Percentiles rank a stretch among this genome's conserved stretches.
phyloP scores from a whole-genome alignment of 139 green algal genomes.

The Volvox africanus region DNA sequence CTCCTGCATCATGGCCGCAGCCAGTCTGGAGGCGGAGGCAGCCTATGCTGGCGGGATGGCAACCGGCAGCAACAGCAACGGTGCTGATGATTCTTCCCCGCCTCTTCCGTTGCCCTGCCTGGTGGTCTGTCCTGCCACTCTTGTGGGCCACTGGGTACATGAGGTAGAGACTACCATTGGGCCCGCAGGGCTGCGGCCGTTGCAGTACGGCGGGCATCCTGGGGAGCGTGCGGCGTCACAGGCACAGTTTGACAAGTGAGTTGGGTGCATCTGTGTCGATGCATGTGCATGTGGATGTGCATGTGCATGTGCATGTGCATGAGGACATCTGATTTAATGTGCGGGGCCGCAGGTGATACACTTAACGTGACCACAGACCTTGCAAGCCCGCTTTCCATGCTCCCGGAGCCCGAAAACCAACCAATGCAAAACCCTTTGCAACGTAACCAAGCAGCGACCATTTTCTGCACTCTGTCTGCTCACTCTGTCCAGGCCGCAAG shows the following conservation, averaged over 20 bases:
- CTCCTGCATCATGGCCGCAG: constrained; percentile 82
- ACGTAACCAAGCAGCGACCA: too few relatives aligned
- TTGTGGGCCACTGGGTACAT: constrained; percentile 95
- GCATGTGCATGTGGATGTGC: too few relatives aligned
- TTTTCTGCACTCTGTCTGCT: too few relatives aligned
- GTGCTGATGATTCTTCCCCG: neutral
- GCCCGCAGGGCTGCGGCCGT: constrained; percentile 61
- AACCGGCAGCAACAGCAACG: neutral
- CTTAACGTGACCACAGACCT: too few relatives aligned
- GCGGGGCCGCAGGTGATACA: too few relatives aligned
- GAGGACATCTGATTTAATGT: too few relatives aligned
- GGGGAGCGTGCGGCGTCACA: constrained; percentile 53
- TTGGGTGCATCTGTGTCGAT: neutral
- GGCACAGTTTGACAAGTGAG: constrained; percentile 31
- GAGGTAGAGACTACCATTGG: constrained; percentile 87
- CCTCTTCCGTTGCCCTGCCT: constrained; percentile 70
- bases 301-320: too few relatives aligned
- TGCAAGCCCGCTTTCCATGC: too few relatives aligned
- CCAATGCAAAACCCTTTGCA: too few relatives aligned
- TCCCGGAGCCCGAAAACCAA: too few relatives aligned
- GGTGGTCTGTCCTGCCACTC: constrained; percentile 94
- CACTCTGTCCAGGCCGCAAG: too few relatives aligned
- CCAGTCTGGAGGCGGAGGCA: constrained; percentile 36
- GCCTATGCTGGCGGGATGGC: neutral
- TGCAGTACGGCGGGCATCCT: constrained; percentile 80